Evolutionary conservation across 345 rosid genomes (phyloP).

Genomic region (Populus euphratica): DNA sequence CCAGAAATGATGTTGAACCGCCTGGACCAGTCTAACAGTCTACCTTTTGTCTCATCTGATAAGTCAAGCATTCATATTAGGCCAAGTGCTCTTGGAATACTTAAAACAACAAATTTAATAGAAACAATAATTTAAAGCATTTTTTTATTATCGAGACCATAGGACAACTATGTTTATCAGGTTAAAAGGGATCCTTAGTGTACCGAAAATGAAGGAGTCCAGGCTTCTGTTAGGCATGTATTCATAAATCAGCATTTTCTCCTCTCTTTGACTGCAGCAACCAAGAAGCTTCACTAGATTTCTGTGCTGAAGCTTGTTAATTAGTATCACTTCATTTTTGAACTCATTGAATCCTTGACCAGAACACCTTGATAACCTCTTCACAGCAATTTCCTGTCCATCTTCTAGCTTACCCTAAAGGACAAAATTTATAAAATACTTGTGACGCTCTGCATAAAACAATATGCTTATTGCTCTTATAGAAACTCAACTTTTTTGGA

Average conservation of each 20-base stretch:
- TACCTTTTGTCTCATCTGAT: slow-evolving; percentile 5
- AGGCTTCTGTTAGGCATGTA: slow-evolving; percentile 33
- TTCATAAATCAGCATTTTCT: slow-evolving; percentile 34
- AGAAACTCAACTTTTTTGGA: no score
- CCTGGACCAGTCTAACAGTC: slow-evolving; percentile 8
- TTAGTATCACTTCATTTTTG: slow-evolving; percentile 5
- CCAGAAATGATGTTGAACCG: slow-evolving; percentile 17
- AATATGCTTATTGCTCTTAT: neutral
- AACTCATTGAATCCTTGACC: slow-evolving; percentile 17
- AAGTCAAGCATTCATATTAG: no score
- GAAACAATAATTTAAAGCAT: no score
- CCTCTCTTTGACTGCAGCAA: slow-evolving; percentile 32
- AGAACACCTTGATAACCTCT: slow-evolving; percentile 7
- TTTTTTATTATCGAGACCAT: neutral
- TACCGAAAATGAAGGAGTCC: slow-evolving; percentile 30
- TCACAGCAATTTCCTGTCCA: slow-evolving; percentile 21
- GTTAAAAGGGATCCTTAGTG: neutral
- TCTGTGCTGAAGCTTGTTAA: slow-evolving; percentile 8
- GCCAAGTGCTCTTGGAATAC: no score
- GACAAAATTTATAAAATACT: neutral
- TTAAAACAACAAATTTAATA: no score
- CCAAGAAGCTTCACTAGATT: slow-evolving; percentile 25
- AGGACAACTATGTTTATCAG: neutral
- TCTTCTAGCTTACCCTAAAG: neutral
- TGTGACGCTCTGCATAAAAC: neutral